Base-by-base conservation (phyloP, 1,139 yeast species). In the Yamadazyma atlantica region DNA sequence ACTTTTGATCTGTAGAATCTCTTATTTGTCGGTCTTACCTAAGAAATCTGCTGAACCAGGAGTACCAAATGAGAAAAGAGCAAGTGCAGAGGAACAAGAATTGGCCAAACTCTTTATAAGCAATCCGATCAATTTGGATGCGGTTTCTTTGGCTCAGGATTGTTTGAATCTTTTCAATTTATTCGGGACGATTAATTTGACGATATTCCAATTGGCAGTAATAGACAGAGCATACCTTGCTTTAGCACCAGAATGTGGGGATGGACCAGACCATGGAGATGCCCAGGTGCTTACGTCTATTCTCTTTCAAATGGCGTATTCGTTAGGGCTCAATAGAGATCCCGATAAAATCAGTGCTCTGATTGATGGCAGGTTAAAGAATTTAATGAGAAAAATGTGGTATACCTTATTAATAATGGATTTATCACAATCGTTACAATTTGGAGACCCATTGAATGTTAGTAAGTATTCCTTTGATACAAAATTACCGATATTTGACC, bases 221-320 rank as follows among this genome's bases (percentile, higher is more conserved):
- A 46, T 66, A 32, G 48, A 60, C 30, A 55, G 78, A 42, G 44
- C 61, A 18, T 75, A 74, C 51, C 67, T 64, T 36, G 49, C 54
- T 30, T 49, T 57, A 42, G 64, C 78, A 0, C 79, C 78, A 2
- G 80, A 75, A 49, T 75, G 72, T 44, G 78, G 80, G 13, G 72
- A 68, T 38, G 64, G 61, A 8, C 60, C 66, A 2, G 80, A 74
- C 41, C 79, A 78, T 27, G 78, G 78, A 13, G 78, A 74, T 43
- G 65, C 74, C 0, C 61, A 57, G 36, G 56, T 68, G 3, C 61
- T 59, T 37, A 68, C 58, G 37, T 71, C 72, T 1, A 44, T 70
- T 34, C 45, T 75, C 27, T 50, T 63, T n/a, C 70, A 72, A 40
- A 64, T 66, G 57, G 76, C 75, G 0, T 60, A 62, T 37, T 53